Percentiles rank a stretch among this genome's conserved stretches.
phyloP scores from a whole-genome alignment of 352 stramenopile species.

The Globisporangium radiosum region DNA sequence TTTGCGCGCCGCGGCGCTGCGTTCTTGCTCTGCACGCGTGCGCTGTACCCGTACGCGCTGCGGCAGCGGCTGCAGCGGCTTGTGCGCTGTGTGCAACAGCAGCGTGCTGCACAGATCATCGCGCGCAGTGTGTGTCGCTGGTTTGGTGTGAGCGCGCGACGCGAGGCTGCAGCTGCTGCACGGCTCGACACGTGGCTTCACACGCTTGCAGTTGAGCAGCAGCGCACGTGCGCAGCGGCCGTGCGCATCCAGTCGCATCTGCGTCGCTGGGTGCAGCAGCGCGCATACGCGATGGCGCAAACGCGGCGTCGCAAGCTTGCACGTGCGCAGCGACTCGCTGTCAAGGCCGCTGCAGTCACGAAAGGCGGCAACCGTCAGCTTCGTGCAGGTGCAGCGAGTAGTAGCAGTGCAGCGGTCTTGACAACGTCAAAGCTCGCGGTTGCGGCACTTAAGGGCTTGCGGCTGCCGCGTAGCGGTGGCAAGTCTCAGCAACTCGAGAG shows the following conservation, averaged over 20 bases:
- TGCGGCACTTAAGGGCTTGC: conserved; percentile 4
- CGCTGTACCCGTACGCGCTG: conserved; percentile 38
- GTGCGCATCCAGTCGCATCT: conserved; percentile 44
- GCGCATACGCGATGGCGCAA: conserved; percentile 26
- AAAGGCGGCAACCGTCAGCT: not conserved
- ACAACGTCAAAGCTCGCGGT: conserved; percentile 1
- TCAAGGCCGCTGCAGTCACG: conserved; percentile 15
- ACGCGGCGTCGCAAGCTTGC: conserved; percentile 25
- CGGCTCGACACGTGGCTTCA: conserved; percentile 21
- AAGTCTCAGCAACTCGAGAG: not conserved
- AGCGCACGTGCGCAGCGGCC: conserved; percentile 12
- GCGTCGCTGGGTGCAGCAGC: conserved; percentile 37
- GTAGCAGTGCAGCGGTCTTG: not conserved
- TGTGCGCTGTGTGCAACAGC: conserved; percentile 14
- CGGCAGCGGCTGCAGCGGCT: conserved; percentile 24
- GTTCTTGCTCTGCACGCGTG: conserved; percentile 33
- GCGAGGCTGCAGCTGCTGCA: conserved; percentile 10
- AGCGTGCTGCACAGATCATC: conserved; percentile 18
- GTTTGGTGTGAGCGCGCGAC: conserved; percentile 12
- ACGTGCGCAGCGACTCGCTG: conserved; percentile 15
- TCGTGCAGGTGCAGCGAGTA: not conserved
- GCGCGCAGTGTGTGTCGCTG: conserved; percentile 14
- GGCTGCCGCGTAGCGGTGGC: not conserved
- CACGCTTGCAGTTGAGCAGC: conserved; percentile 20
- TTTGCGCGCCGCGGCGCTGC: conserved; percentile 37